A percentile compares a stretch with the other conserved stretches of the same genome.
Evolutionary conservation across 2,329 filamentous ascomycete species (phyloP).

Genomic region (Dactylellina sp.): DNA sequence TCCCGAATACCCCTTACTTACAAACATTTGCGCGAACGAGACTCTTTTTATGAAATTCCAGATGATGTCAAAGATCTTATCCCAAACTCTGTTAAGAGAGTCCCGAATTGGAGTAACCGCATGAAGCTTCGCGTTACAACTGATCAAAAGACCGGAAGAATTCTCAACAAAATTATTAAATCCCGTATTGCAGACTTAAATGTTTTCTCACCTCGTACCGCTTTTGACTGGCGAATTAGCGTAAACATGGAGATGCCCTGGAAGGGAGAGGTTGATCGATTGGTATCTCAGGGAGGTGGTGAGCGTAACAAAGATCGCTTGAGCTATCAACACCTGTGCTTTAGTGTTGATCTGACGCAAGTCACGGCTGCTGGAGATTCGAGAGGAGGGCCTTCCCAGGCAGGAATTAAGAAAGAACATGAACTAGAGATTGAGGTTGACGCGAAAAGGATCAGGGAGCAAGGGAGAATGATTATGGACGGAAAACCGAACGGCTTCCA

Average conservation of each 20-base stretch:
- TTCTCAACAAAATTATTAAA: constrained; percentile 90
- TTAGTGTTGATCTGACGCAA: constrained; percentile 92
- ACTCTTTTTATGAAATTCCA: constrained; percentile 84
- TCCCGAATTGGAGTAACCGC: constrained; percentile 60
- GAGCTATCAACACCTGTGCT: constrained; percentile 87
- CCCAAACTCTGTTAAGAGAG: constrained; percentile 69
- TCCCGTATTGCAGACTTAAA: constrained; percentile 88
- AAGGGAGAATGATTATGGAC: constrained; percentile 71
- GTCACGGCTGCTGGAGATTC: constrained; percentile 68
- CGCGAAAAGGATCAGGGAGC: constrained; percentile 73
- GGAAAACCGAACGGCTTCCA: constrained; percentile 72
- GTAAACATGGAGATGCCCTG: constrained; percentile 94
- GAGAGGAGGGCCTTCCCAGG: constrained; percentile 35
- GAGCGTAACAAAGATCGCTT: constrained; percentile 89
- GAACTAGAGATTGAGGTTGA: constrained; percentile 84
- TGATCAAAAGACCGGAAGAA: constrained; percentile 76
- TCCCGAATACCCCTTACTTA: constrained; percentile 77
- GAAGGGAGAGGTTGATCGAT: constrained; percentile 73
- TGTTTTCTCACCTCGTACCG: constrained; percentile 79
- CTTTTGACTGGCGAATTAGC: constrained; percentile 91
- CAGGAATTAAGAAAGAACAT: constrained; percentile 73
- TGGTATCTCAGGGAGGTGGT: constrained; percentile 66
- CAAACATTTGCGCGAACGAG: constrained; percentile 82
- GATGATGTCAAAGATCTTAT: constrained; percentile 71
- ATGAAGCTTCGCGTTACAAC: constrained; percentile 79